Evolutionary conservation across 441 rosid species (phyloP).

Genomic region (Gossypium trilobum): DNA sequence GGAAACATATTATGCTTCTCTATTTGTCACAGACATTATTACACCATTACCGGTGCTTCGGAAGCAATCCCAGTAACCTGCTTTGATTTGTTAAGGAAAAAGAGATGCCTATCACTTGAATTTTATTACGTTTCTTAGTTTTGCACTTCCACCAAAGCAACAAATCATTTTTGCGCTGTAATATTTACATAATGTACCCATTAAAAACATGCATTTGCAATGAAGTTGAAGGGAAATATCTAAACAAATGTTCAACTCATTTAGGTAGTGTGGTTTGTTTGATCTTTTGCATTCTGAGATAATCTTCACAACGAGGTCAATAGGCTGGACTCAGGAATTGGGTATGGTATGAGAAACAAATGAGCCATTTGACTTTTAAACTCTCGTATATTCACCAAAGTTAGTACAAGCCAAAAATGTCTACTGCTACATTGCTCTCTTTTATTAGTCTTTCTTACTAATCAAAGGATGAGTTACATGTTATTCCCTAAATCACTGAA

Average conservation of each 20-base stretch:
- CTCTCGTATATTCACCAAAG: constrained; percentile 18
- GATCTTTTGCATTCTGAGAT: background rate
- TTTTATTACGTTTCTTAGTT: background rate
- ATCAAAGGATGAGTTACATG: background rate
- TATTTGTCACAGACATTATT: background rate
- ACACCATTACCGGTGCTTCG: too few relatives aligned
- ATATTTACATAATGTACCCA: too few relatives aligned
- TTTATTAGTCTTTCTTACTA: background rate
- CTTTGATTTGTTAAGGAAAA: background rate
- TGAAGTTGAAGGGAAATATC: background rate
- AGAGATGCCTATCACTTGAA: background rate
- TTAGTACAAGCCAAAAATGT: constrained; percentile 31
- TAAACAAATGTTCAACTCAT: background rate
- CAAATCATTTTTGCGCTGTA: too few relatives aligned
- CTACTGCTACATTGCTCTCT: constrained; percentile 23
- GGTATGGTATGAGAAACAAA: constrained; percentile 10
- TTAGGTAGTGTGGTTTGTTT: background rate
- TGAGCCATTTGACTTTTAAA: constrained; percentile 13
- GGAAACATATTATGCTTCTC: background rate
- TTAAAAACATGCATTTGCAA: background rate
- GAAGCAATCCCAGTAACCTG: background rate
- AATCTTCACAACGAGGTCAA: background rate
- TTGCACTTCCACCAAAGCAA: background rate
- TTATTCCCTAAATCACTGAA: constrained; percentile 31
- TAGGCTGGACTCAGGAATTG: background rate